Conservation (phyloP, 2,329 filamentous ascomycete genomes). For the Colletotrichum destructivum region DNA sequence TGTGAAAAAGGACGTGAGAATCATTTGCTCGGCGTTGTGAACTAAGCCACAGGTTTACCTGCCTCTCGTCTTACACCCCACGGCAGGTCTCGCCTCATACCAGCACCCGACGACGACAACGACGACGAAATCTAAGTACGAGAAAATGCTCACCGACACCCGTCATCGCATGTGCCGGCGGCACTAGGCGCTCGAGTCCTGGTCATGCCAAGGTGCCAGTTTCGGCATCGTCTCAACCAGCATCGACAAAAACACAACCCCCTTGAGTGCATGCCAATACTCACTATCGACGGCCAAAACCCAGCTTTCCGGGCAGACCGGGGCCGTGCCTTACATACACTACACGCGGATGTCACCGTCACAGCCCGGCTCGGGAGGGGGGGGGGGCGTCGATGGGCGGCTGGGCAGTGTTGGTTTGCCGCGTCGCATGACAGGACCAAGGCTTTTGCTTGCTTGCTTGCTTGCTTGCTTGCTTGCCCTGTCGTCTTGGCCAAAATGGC, state of each 20-base stretch:
- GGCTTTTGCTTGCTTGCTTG: no score
- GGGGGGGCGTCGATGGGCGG: neutral
- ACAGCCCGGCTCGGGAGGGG: slow-evolving; percentile 6
- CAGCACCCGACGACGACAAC: neutral
- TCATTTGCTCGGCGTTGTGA: no score
- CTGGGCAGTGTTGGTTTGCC: slow-evolving; percentile 19
- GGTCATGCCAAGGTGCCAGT: slow-evolving; percentile 1
- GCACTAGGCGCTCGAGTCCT: neutral
- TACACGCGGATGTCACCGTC: slow-evolving; percentile 16
- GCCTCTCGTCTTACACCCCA: neutral
- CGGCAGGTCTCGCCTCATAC: no score
- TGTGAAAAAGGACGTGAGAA: neutral
- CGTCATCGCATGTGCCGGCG: neutral
- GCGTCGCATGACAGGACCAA: neutral
- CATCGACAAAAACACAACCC: neutral
- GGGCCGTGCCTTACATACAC: slow-evolving; percentile 3
- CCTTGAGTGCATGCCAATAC: slow-evolving; percentile 1
- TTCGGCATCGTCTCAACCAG: neutral
- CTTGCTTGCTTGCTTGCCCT: neutral
- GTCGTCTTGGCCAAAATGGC: slow-evolving; percentile 6
- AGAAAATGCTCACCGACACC: neutral
- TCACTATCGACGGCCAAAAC: neutral
- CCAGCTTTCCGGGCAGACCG: neutral
- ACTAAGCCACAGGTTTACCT: neutral
- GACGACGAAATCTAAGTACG: no score